Evolutionary conservation across 805 yeast genomes (phyloP).

Genomic region (Priceomyces haplophilus): DNA sequence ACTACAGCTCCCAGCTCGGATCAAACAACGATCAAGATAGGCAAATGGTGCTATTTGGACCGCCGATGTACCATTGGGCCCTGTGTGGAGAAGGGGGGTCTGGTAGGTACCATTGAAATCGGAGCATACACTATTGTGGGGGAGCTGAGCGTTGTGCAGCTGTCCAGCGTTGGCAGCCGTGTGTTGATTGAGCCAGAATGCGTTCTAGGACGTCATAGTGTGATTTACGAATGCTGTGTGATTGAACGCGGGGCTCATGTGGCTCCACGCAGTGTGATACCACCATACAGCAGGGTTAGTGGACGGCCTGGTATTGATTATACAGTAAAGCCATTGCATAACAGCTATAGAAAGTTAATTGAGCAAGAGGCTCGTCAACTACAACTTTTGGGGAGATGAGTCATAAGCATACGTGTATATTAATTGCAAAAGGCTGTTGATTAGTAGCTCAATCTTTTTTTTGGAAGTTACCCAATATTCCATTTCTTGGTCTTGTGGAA

Average conservation of each 20-base stretch:
- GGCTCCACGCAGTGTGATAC: conserved; percentile 45
- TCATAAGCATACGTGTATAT: not conserved
- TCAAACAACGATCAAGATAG: conserved; percentile 36
- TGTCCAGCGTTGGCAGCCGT: conserved; percentile 46
- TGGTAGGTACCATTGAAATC: conserved; percentile 30
- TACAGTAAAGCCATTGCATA: conserved; percentile 21
- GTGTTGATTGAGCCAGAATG: conserved; percentile 46
- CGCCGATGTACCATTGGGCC: conserved; percentile 24
- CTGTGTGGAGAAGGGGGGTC: conserved; percentile 11
- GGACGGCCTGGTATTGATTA: conserved; percentile 38
- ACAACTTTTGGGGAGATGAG: conserved; percentile 16
- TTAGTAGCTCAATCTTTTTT: conserved; percentile 17
- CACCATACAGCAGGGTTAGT: conserved; percentile 49
- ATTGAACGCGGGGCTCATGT: conserved; percentile 40
- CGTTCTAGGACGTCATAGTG: conserved; percentile 30
- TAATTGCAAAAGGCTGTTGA: not conserved
- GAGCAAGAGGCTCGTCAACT: conserved; percentile 34
- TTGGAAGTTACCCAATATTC: conserved; percentile 15
- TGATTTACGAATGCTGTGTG: conserved; percentile 52
- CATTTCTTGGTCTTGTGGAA: not conserved
- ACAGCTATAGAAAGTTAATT: conserved; percentile 33
- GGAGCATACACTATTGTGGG: conserved; percentile 51
- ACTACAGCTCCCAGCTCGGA: conserved; percentile 9
- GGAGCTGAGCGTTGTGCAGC: conserved; percentile 24
- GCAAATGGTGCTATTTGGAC: conserved; percentile 44